phyloP scores from a whole-genome alignment of 306 rosid genomes.

The Trifolium pratense region DNA sequence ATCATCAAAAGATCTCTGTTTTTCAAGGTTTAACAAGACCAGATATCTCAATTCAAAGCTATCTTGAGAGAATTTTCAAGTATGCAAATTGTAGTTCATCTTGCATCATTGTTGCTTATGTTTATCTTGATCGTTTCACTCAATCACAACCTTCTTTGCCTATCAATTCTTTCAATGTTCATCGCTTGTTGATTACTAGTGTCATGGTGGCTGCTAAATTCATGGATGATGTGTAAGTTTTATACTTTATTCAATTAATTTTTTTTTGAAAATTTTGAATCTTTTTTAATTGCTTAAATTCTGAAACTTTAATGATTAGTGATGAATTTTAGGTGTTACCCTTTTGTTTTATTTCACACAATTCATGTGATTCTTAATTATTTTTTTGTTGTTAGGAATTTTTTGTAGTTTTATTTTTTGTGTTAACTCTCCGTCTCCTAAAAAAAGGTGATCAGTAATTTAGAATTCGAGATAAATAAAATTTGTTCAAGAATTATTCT shows the following conservation, averaged over 20 bases:
- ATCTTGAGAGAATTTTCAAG: constrained; percentile 87
- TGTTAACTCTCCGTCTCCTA: too few relatives aligned
- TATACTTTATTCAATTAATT: neutral
- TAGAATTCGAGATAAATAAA: too few relatives aligned
- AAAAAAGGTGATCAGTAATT: too few relatives aligned
- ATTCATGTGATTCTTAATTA: neutral
- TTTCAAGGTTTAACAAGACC: constrained; percentile 89
- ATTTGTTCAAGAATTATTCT: too few relatives aligned
- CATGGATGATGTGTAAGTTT: constrained; percentile 94
- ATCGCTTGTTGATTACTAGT: constrained; percentile 82
- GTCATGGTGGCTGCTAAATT: constrained; percentile 95
- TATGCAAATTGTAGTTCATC: constrained; percentile 93
- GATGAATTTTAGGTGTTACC: neutral
- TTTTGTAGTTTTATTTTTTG: neutral
- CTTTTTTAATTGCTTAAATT: neutral
- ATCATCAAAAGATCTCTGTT: constrained; percentile 66
- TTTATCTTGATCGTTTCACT: constrained; percentile 86
- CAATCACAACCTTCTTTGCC: constrained; percentile 75
- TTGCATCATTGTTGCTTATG: constrained; percentile 87
- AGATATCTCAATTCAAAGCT: constrained; percentile 73
- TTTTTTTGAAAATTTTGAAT: neutral
- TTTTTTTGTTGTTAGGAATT: neutral
- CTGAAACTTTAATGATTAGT: neutral
- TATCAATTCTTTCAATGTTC: constrained; percentile 84
- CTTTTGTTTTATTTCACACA: neutral